Conservation (phyloP, 169 alveolate species). For the Sarcocystis neurona region DNA sequence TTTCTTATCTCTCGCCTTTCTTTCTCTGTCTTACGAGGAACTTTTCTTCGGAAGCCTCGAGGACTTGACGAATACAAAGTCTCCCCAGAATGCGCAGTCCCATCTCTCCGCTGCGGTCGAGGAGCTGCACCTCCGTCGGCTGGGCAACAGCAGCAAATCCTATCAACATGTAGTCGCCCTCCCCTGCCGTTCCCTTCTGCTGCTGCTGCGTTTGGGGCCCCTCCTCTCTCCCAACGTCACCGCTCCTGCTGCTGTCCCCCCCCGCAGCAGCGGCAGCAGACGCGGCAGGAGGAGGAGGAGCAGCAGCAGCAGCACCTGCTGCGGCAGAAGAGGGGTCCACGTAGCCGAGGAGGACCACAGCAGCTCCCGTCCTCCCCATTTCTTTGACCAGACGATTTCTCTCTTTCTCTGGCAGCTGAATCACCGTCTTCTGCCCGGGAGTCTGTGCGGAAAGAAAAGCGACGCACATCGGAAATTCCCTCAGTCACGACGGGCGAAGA, state of each 20-base stretch:
- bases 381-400: background rate
- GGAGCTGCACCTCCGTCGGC: conserved; percentile 43
- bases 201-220: background rate
- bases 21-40: background rate
- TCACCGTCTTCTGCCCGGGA: conserved; percentile 48
- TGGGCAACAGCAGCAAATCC: conserved; percentile 44
- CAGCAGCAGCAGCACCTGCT: background rate
- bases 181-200: background rate
- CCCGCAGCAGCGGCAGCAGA: background rate
- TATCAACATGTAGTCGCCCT: conserved; percentile 24
- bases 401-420: conserved; percentile 31
- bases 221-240: background rate
- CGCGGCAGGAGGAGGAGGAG: no score
- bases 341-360: conserved; percentile 31
- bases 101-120: conserved; percentile 41
- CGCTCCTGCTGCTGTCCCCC: background rate
- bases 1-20: background rate
- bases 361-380: conserved; percentile 30
- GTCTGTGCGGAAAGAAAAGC: no score
- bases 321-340: conserved; percentile 3
- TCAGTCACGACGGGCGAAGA: no score
- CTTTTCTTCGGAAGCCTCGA: conserved; percentile 11
- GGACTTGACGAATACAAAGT: conserved; percentile 4
- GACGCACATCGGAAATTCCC: no score
- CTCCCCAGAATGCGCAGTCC: conserved; percentile 39